These are phyloP conservation scores for Smithsoniella earleae DNA, from an alignment of 163 green algal genomes.

Conservation along the genomic window DNA sequence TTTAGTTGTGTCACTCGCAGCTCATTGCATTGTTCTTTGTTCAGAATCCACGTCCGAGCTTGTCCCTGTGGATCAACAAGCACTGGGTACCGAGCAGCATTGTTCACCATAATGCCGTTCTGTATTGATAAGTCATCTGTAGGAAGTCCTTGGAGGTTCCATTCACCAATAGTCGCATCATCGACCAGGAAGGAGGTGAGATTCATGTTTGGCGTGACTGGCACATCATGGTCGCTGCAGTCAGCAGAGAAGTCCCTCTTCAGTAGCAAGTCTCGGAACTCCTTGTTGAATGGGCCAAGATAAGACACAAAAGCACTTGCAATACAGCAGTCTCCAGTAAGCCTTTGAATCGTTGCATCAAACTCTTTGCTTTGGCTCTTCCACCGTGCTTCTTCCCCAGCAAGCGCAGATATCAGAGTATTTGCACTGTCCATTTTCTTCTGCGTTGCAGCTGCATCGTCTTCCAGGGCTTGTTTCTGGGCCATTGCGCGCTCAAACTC, in stretches of 20 bases:
- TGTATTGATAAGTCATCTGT: conserved; percentile 87
- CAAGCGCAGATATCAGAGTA: conserved; percentile 78
- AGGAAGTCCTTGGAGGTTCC: conserved; percentile 82
- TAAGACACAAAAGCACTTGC: conserved; percentile 83
- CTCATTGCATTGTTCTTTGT: conserved; percentile 66
- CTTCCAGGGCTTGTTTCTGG: conserved; percentile 83
- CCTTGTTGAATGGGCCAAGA: conserved; percentile 86
- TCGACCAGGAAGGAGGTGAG: conserved; percentile 82
- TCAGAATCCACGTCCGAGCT: conserved; percentile 69
- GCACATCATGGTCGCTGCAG: conserved; percentile 59
- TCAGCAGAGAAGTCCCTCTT: conserved; percentile 68
- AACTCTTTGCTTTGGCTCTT: conserved; percentile 77
- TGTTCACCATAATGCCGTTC: conserved; percentile 89
- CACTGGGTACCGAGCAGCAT: conserved; percentile 69
- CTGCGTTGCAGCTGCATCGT: conserved; percentile 70
- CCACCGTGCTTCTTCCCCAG: conserved; percentile 85
- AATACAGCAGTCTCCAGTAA: conserved; percentile 82
- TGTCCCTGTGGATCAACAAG: conserved; percentile 79
- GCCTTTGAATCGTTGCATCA: conserved; percentile 63
- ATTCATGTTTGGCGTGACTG: conserved; percentile 65
- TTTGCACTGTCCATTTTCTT: conserved; percentile 84
- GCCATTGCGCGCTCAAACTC: conserved; percentile 84
- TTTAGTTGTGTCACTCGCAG: conserved; percentile 64
- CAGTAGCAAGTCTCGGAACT: conserved; percentile 81
- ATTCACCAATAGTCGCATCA: conserved; percentile 77